These are phyloP conservation scores for Magnolia officinalis DNA, from an alignment of 164 flowering plant genomes.

Conservation along the genomic window DNA sequence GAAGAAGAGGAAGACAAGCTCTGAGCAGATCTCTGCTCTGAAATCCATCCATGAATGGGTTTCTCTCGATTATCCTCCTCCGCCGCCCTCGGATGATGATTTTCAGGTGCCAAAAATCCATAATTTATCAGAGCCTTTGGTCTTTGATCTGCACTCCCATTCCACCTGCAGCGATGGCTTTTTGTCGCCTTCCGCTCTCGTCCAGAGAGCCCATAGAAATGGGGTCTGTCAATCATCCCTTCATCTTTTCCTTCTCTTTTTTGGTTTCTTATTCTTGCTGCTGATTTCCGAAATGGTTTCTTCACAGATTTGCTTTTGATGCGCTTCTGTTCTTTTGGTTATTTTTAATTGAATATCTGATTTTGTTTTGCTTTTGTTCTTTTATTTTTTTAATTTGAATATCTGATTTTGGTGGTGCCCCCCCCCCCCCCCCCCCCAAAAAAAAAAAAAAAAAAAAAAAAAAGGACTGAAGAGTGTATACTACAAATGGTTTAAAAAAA, in stretches of 20 bases:
- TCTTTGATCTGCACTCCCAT: constrained; percentile 90
- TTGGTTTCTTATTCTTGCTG: neutral
- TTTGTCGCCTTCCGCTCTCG: constrained; percentile 78
- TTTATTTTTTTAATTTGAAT: too few relatives aligned
- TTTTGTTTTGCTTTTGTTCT: neutral
- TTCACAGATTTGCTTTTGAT: neutral
- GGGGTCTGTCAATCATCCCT: constrained; percentile 51
- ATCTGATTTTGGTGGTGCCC: too few relatives aligned
- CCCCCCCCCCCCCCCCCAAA: too few relatives aligned
- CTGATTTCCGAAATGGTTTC: neutral
- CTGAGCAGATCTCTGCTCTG: constrained; percentile 54
- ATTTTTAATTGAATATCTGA: neutral
- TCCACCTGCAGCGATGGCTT: constrained; percentile 86
- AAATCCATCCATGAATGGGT: constrained; percentile 73
- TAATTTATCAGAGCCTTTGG: constrained; percentile 34
- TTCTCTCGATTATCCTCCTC: constrained; percentile 30
- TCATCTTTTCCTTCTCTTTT: constrained; percentile 1
- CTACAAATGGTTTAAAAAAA: too few relatives aligned
- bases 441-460: too few relatives aligned
- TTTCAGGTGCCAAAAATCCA: constrained; percentile 34
- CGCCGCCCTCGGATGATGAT: constrained; percentile 20
- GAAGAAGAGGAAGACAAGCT: constrained; percentile 53
- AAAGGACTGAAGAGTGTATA: too few relatives aligned
- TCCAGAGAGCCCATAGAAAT: constrained; percentile 80
- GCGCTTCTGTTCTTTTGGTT: neutral